Evolutionary conservation across 2,329 filamentous ascomycete species (phyloP).

Genomic region (Phaeosphaeria sp.): DNA sequence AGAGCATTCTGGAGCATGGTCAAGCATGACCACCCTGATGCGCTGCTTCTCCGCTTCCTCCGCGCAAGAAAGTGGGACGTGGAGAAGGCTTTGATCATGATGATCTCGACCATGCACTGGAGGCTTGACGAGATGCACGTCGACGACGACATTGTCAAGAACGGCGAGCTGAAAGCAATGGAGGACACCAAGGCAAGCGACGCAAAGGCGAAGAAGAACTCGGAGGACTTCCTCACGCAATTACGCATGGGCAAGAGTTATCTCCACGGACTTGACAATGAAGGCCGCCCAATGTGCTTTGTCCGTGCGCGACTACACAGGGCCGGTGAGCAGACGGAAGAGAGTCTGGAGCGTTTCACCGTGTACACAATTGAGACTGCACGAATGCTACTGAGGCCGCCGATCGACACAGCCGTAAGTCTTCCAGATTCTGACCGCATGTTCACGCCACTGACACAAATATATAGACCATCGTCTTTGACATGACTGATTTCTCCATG

Average conservation of each 20-base stretch:
- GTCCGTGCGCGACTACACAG: constrained; percentile 84
- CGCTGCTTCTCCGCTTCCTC: constrained; percentile 65
- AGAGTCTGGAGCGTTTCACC: constrained; percentile 85
- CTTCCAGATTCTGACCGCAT: not conserved
- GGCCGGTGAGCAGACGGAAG: constrained; percentile 80
- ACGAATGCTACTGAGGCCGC: constrained; percentile 78
- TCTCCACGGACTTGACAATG: constrained; percentile 84
- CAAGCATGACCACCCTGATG: constrained; percentile 94
- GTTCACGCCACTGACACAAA: not conserved
- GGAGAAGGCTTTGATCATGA: constrained; percentile 90
- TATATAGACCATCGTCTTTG: constrained; percentile 85
- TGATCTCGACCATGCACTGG: constrained; percentile 95
- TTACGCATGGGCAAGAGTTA: constrained; percentile 92
- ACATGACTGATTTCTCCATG: constrained; percentile 92
- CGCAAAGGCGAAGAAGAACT: constrained; percentile 69
- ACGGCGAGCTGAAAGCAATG: constrained; percentile 59
- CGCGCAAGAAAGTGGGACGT: constrained; percentile 76
- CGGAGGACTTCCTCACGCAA: constrained; percentile 81
- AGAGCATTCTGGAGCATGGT: constrained; percentile 90
- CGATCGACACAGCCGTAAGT: constrained; percentile 90
- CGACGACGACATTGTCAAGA: constrained; percentile 77
- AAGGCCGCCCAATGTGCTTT: constrained; percentile 84
- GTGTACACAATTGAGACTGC: constrained; percentile 94
- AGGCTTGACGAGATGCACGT: constrained; percentile 82
- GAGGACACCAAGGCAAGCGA: constrained; percentile 66